phyloP scores from a whole-genome alignment of 305 asterid genomes.

The Rubia occidens region DNA sequence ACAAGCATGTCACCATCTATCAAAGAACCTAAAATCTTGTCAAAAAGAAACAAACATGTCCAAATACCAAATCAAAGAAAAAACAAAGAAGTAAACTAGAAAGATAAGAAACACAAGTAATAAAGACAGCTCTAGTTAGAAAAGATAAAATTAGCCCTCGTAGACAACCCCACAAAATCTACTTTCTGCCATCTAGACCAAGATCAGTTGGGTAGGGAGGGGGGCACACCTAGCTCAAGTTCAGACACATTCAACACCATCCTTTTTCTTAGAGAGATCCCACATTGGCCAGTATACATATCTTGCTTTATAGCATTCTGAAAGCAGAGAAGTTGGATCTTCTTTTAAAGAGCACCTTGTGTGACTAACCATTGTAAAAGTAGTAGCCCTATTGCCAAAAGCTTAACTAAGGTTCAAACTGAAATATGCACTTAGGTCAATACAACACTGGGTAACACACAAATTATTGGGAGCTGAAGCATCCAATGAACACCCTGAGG shows the following conservation, averaged over 20 bases:
- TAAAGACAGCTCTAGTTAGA: background rate
- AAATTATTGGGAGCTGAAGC: background rate
- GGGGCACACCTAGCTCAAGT: background rate
- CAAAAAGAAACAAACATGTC: background rate
- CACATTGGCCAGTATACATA: background rate
- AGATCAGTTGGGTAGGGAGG: background rate
- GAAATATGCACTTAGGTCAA: background rate
- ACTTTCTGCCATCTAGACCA: background rate
- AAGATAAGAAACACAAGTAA: background rate
- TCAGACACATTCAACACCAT: background rate
- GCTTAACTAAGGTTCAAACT: background rate
- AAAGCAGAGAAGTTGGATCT: background rate
- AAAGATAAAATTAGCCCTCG: background rate
- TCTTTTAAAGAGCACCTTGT: background rate
- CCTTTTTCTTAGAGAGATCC: background rate
- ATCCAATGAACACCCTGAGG: background rate
- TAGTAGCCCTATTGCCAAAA: background rate
- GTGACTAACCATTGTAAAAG: background rate
- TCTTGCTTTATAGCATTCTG: background rate
- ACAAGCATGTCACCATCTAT: constrained; percentile 34
- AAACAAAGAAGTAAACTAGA: background rate
- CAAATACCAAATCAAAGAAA: background rate
- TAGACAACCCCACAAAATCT: background rate
- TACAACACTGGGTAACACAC: background rate
- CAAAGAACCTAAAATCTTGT: constrained; percentile 25